These are phyloP conservation scores for Dissoconium aciculare DNA, from an alignment of 2,329 filamentous ascomycete species.

Conservation along the genomic window DNA sequence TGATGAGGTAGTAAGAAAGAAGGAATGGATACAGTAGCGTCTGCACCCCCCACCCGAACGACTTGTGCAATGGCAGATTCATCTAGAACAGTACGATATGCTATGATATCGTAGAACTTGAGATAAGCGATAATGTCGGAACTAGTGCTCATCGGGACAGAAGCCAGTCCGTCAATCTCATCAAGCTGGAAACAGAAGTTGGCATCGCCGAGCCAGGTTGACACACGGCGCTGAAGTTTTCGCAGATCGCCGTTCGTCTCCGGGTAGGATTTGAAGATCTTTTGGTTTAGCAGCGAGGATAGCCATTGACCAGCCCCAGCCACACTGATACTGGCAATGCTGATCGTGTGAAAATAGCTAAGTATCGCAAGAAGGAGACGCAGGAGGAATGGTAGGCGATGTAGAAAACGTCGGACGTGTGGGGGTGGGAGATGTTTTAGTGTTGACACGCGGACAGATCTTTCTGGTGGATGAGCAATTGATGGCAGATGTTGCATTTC, in stretches of 20 bases:
- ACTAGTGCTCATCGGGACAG: slow-evolving; percentile 34
- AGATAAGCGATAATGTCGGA: slow-evolving; percentile 36
- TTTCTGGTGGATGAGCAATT: slow-evolving; percentile 35
- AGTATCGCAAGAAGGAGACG: slow-evolving; percentile 35
- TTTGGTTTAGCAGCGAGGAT: slow-evolving; percentile 31
- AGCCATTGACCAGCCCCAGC: slow-evolving; percentile 39
- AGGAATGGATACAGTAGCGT: slow-evolving; percentile 35
- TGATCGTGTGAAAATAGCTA: slow-evolving; percentile 39
- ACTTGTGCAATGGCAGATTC: slow-evolving; percentile 34
- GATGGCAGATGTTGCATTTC: slow-evolving; percentile 35
- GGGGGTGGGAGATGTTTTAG: slow-evolving; percentile 31
- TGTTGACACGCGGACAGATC: slow-evolving; percentile 36
- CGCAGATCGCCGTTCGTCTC: slow-evolving; percentile 31
- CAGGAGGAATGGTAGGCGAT: slow-evolving; percentile 36
- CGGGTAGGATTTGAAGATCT: slow-evolving; percentile 37
- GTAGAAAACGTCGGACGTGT: slow-evolving; percentile 30
- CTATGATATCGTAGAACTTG: slow-evolving; percentile 35
- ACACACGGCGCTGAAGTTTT: slow-evolving; percentile 32
- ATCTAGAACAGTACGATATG: slow-evolving; percentile 33
- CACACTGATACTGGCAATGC: slow-evolving; percentile 35
- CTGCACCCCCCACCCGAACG: slow-evolving; percentile 36
- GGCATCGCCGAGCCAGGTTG: slow-evolving; percentile 36
- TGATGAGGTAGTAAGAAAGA: slow-evolving; percentile 39
- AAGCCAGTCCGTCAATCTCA: slow-evolving; percentile 31
- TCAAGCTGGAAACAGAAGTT: slow-evolving; percentile 38